Conservation (phyloP, 1,284 basidiomycete species). For the Pulveroboletus sp. region DNA sequence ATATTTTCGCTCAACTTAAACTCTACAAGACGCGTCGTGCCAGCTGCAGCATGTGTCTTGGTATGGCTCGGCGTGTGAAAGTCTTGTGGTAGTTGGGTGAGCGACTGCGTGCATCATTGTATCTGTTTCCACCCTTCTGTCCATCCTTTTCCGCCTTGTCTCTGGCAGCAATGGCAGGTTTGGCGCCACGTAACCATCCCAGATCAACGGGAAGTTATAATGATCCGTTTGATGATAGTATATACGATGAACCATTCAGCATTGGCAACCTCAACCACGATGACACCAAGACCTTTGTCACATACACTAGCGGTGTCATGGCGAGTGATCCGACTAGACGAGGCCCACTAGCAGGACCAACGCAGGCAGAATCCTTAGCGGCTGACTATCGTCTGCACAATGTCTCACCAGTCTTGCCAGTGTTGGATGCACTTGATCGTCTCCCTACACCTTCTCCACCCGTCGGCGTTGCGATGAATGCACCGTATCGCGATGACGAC, state of each 20-base stretch:
- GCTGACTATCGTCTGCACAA: conserved; percentile 30
- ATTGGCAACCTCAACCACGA: conserved; percentile 13
- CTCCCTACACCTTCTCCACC: conserved; percentile 19
- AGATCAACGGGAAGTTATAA: conserved; percentile 8
- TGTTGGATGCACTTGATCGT: conserved; percentile 7
- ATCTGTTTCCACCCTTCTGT: neutral
- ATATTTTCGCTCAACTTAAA: too few relatives aligned
- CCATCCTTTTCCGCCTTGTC: conserved; percentile 11
- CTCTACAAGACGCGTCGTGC: too few relatives aligned
- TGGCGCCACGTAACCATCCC: conserved; percentile 9
- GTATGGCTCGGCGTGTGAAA: too few relatives aligned
- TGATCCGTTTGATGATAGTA: conserved; percentile 33
- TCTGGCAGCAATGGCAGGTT: conserved; percentile 31
- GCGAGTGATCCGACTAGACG: conserved; percentile 8
- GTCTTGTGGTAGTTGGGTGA: too few relatives aligned
- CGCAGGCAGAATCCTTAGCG: conserved; percentile 31
- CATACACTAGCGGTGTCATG: conserved; percentile 25
- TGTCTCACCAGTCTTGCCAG: conserved; percentile 14
- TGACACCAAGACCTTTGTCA: conserved; percentile 25
- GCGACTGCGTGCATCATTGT: neutral
- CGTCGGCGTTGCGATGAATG: conserved; percentile 3
- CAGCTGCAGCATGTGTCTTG: too few relatives aligned
- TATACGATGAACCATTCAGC: conserved; percentile 26
- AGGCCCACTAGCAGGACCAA: conserved; percentile 11
- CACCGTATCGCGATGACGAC: conserved; percentile 33